Evolutionary conservation across 306 rosid genomes (phyloP).

Genomic region (Quillaja saponaria): DNA sequence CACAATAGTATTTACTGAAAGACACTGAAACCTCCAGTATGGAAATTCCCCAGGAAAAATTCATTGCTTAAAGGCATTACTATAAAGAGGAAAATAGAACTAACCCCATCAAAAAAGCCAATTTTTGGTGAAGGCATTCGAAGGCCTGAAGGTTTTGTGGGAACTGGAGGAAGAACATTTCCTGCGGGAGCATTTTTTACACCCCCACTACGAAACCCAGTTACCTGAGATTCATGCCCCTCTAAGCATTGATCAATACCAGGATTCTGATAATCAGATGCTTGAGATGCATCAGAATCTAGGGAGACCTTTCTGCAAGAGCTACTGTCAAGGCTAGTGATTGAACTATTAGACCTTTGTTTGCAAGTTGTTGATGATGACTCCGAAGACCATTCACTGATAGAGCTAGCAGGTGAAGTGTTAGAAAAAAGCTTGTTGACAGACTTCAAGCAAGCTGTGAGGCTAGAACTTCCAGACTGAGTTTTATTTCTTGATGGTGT

Average conservation of each 20-base stretch:
- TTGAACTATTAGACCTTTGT: constrained; percentile 50
- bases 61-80: constrained; percentile 22
- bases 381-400: constrained; percentile 90
- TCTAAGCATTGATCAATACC: constrained; percentile 31
- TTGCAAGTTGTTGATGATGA: constrained; percentile 63
- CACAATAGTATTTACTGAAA: constrained; percentile 7
- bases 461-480: constrained; percentile 45
- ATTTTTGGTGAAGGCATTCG: constrained; percentile 88
- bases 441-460: constrained; percentile 48
- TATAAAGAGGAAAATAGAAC: constrained; percentile 33
- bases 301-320: constrained; percentile 48
- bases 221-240: constrained; percentile 41
- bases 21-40: neutral
- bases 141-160: constrained; percentile 71
- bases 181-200: constrained; percentile 37
- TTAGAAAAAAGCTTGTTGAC: constrained; percentile 55
- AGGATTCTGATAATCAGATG: constrained; percentile 37
- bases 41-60: constrained; percentile 16
- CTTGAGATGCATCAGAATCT: constrained; percentile 44
- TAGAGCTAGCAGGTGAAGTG: constrained; percentile 80
- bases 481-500: constrained; percentile 51
- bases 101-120: constrained; percentile 96
- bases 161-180: constrained; percentile 45
- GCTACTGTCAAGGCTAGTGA: constrained; percentile 58
- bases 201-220: constrained; percentile 37